Percentiles rank a stretch among this genome's conserved stretches.
These are phyloP conservation scores for Tulasnella sp. DNA, from an alignment of 768 basidiomycete genomes.

Conservation along the genomic window DNA sequence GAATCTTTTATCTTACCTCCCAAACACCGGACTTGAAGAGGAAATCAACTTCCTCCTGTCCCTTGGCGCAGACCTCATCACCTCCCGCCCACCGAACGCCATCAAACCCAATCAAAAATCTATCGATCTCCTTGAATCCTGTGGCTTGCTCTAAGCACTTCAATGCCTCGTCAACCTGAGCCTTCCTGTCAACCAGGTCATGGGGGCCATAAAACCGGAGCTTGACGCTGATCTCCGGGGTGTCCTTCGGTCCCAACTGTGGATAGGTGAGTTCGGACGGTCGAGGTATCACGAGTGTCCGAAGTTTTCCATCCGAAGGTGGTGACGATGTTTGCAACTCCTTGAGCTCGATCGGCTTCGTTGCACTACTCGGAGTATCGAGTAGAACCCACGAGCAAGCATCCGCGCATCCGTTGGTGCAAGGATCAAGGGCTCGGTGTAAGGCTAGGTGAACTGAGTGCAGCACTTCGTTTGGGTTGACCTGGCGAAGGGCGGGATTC, in stretches of 20 bases:
- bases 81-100: constrained; percentile 29
- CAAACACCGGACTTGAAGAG: constrained; percentile 23
- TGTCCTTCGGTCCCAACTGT: neutral
- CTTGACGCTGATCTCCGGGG: constrained; percentile 30
- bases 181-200: constrained; percentile 3
- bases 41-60: constrained; percentile 26
- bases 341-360: constrained; percentile 8
- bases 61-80: constrained; percentile 22
- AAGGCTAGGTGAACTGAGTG: constrained; percentile 30
- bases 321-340: neutral
- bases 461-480: constrained; percentile 29
- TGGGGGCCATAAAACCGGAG: constrained; percentile 29
- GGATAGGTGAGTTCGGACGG: constrained; percentile 20
- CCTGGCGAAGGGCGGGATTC: constrained; percentile 29
- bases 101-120: constrained; percentile 29
- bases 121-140: constrained; percentile 23
- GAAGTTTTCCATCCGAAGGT: neutral
- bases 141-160: constrained; percentile 28
- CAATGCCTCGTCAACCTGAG: constrained; percentile 29
- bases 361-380: neutral
- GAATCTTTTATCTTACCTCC: constrained; percentile 18
- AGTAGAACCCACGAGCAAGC: constrained; percentile 25
- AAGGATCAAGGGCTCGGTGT: constrained; percentile 31
- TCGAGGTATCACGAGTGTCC: constrained; percentile 21
- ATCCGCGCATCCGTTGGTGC: constrained; percentile 24